Evolutionary conservation across 2,329 filamentous ascomycete genomes (phyloP).

Genomic region (Apiospora hydei): DNA sequence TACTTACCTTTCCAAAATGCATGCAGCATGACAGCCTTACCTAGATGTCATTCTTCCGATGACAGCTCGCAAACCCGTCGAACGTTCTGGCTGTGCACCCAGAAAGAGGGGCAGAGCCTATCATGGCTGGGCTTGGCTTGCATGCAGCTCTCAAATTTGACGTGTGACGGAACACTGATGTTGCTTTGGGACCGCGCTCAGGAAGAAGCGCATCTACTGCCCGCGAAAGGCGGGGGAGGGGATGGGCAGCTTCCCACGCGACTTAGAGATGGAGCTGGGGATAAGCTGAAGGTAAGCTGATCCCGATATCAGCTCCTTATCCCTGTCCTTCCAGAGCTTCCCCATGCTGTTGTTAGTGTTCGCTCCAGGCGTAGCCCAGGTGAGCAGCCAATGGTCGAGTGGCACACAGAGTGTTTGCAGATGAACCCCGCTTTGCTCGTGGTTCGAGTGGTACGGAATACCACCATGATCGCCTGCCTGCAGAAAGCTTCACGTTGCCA

Average conservation of each 20-base stretch:
- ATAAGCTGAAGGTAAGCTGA: neutral
- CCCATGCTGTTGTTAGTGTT: neutral
- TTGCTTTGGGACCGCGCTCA: neutral
- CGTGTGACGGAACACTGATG: conserved; percentile 7
- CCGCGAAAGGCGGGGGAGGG: conserved; percentile 6
- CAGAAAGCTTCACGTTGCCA: neutral
- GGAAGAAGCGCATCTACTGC: neutral
- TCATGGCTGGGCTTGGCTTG: neutral
- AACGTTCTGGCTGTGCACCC: neutral
- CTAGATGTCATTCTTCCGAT: neutral
- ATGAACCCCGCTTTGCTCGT: neutral
- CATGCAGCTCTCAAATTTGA: neutral
- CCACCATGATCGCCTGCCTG: neutral
- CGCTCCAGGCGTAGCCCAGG: neutral
- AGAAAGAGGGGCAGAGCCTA: neutral
- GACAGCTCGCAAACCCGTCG: neutral
- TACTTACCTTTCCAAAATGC: neutral
- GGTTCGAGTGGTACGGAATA: neutral
- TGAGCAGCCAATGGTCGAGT: neutral
- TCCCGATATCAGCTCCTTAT: neutral
- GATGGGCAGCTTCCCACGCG: neutral
- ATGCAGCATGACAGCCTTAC: neutral
- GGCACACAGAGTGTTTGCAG: neutral
- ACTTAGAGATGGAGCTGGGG: too few species aligned
- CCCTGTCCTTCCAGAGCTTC: neutral